Conservation (phyloP, 768 basidiomycete species). For the Rhizopogon vulgaris region DNA sequence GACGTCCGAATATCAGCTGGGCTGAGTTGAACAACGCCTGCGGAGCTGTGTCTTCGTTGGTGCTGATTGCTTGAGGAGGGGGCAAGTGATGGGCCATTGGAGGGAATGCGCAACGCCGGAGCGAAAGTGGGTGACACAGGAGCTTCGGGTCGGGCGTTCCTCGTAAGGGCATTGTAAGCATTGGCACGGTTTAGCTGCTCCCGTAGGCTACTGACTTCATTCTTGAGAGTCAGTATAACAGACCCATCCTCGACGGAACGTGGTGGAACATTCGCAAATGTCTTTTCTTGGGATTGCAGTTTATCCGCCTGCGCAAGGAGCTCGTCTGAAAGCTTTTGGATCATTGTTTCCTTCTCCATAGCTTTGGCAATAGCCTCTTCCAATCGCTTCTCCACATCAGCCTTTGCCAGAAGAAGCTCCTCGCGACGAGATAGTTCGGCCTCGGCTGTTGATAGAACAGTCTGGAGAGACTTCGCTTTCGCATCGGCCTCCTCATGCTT, state of each 20-base stretch:
- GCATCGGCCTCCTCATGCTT: slow-evolving; percentile 85
- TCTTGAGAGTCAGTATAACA: slow-evolving; percentile 84
- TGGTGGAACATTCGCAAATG: slow-evolving; percentile 55
- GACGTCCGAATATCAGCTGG: slow-evolving; percentile 65
- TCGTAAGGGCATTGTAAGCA: slow-evolving; percentile 81
- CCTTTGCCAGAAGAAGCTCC: slow-evolving; percentile 69
- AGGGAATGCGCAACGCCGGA: slow-evolving; percentile 59
- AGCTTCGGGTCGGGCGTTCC: slow-evolving; percentile 61
- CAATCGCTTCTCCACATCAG: slow-evolving; percentile 70
- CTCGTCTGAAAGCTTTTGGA: slow-evolving; percentile 77
- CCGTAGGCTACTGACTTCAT: slow-evolving; percentile 85
- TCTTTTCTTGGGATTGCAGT: slow-evolving; percentile 71
- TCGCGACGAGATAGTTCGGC: slow-evolving; percentile 67
- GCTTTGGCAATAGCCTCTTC: slow-evolving; percentile 72
- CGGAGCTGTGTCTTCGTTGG: slow-evolving; percentile 82
- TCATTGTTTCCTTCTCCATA: slow-evolving; percentile 77
- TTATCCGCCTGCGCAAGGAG: slow-evolving; percentile 65
- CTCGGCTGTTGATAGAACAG: slow-evolving; percentile 63
- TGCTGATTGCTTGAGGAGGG: slow-evolving; percentile 45
- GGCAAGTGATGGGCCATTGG: slow-evolving; percentile 39
- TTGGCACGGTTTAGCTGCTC: slow-evolving; percentile 97
- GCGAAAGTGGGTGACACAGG: slow-evolving; percentile 84
- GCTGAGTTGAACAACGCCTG: slow-evolving; percentile 63
- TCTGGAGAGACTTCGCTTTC: slow-evolving; percentile 66
- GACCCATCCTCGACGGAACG: slow-evolving; percentile 79